Percentiles rank a stretch among this genome's conserved stretches.
phyloP scores from a whole-genome alignment of 2,329 filamentous ascomycete genomes.

The Cercospora zeina region DNA sequence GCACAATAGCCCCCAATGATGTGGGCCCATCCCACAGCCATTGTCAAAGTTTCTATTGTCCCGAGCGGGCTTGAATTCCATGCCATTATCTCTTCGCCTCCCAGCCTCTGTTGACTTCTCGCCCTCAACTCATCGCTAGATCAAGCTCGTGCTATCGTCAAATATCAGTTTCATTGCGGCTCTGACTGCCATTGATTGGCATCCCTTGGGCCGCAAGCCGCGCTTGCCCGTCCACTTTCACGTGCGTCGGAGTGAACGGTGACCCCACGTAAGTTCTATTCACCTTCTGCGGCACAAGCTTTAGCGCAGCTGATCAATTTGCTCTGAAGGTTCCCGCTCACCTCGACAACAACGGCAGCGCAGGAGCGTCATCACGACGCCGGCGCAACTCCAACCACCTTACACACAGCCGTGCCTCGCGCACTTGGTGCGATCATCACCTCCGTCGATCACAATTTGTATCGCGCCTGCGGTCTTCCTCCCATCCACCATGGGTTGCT shows the following conservation, averaged over 20 bases:
- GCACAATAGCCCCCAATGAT: too few species aligned
- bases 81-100: neutral
- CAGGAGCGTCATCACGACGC: neutral
- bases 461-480: neutral
- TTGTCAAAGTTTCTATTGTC: neutral
- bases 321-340: neutral
- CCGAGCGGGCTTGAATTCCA: neutral
- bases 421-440: neutral
- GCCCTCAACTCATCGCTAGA: neutral
- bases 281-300: neutral
- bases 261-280: neutral
- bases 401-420: neutral
- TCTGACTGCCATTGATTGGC: neutral
- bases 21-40: too few species aligned
- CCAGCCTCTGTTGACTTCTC: neutral
- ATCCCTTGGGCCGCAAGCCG: neutral
- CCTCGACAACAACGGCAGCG: neutral
- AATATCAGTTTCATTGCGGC: neutral
- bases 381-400: neutral
- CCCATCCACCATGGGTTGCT: conserved; percentile 33
- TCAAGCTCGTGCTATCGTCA: neutral
- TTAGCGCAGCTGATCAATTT: neutral
- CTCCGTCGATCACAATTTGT: neutral
- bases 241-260: neutral
- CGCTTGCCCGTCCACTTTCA: neutral